phyloP scores from a whole-genome alignment of 257 asterid species.

The Leonotis leonurus region DNA sequence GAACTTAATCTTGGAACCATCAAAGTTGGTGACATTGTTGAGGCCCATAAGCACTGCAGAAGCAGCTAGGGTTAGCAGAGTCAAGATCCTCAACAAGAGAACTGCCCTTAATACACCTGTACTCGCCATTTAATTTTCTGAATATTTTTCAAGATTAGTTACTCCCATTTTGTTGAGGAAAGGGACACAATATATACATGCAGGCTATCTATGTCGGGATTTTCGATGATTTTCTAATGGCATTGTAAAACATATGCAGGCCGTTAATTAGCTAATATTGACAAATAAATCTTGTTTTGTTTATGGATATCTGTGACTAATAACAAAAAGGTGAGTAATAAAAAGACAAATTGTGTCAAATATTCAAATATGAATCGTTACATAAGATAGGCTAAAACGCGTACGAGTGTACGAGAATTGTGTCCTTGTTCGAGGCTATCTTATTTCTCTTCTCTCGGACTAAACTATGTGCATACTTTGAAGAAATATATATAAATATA shows the following conservation, averaged over 20 bases:
- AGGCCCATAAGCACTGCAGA: conserved; percentile 37
- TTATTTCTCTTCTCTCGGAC: background rate
- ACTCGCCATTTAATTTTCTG: conserved; percentile 16
- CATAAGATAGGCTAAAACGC: background rate
- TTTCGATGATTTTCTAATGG: background rate
- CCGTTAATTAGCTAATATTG: background rate
- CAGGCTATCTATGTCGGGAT: background rate
- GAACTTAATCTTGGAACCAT: conserved; percentile 30
- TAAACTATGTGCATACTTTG: background rate
- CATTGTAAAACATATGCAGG: background rate
- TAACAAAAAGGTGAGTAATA: no score
- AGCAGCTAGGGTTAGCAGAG: conserved; percentile 34
- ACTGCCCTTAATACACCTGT: conserved; percentile 12
- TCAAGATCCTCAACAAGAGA: conserved; percentile 29
- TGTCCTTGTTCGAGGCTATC: background rate
- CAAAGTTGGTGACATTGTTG: conserved; percentile 26
- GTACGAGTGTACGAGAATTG: background rate
- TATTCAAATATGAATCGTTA: background rate
- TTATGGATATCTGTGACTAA: no score
- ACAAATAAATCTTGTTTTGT: background rate
- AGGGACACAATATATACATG: no score
- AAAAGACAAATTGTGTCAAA: background rate
- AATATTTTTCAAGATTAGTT: no score
- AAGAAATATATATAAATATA: no score
- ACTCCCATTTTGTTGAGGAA: no score